phyloP scores from a whole-genome alignment of 768 basidiomycete genomes.

The Coprinellus micaceus region DNA sequence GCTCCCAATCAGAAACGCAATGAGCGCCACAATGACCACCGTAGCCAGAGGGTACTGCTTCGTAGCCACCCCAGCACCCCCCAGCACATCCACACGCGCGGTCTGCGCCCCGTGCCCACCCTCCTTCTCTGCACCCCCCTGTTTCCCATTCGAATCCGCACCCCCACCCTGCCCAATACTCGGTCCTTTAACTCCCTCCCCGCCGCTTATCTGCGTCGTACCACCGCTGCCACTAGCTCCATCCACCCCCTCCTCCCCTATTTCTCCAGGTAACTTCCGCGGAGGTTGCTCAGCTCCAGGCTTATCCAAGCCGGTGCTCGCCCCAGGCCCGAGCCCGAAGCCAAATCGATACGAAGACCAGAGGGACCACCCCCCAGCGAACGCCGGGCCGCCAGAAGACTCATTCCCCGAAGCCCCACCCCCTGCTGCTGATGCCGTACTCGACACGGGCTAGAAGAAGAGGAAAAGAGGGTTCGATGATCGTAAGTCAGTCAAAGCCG shows the following conservation, averaged over 20 bases:
- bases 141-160: no score
- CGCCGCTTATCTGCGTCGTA: conserved; percentile 12
- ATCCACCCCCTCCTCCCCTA: conserved; percentile 28
- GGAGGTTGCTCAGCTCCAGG: conserved; percentile 16
- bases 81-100: neutral
- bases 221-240: conserved; percentile 11
- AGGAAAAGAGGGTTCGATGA: no score
- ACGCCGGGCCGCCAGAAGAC: neutral
- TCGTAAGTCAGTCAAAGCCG: neutral
- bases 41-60: conserved; percentile 45
- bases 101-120: conserved; percentile 5
- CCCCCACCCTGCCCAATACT: no score
- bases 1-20: conserved; percentile 90
- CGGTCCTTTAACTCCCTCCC: neutral
- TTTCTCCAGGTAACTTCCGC: conserved; percentile 36
- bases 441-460: conserved; percentile 1
- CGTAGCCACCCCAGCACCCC: neutral
- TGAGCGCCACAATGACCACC: conserved; percentile 73
- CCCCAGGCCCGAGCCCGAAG: conserved; percentile 11
- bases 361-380: conserved; percentile 6
- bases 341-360: conserved; percentile 12
- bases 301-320: conserved; percentile 8
- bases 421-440: conserved; percentile 4
- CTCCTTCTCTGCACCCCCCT: conserved; percentile 5
- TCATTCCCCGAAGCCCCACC: neutral